Percentiles rank a stretch among this genome's conserved stretches.
phyloP scores from a whole-genome alignment of 176 grass and related monocot genomes.

The Cenchrus fungigraminus region DNA sequence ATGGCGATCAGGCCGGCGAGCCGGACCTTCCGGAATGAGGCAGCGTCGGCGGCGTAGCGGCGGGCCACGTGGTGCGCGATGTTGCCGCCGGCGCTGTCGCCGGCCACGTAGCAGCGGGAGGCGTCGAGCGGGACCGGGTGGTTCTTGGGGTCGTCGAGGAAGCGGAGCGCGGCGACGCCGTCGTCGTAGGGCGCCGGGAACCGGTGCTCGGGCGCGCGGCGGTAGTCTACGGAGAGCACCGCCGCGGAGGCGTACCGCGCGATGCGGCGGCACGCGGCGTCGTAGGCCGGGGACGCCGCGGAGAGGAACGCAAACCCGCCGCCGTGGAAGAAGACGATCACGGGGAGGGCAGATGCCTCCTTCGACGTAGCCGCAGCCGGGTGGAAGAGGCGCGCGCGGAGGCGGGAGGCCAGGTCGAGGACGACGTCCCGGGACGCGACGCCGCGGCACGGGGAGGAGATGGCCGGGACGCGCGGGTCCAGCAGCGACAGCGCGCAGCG shows the following conservation, averaged over 20 bases:
- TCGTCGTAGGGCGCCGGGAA: slow-evolving; percentile 80
- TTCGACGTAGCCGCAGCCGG: not conserved
- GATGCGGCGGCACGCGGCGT: slow-evolving; percentile 64
- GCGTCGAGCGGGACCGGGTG: slow-evolving; percentile 24
- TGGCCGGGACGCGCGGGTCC: slow-evolving; percentile 43
- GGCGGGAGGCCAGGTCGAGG: slow-evolving; percentile 30
- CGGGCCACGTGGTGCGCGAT: slow-evolving; percentile 77
- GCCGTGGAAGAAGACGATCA: slow-evolving; percentile 87
- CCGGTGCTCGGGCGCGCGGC: slow-evolving; percentile 63
- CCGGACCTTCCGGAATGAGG: slow-evolving; percentile 37
- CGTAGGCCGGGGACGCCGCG: slow-evolving; percentile 56
- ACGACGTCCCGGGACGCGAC: slow-evolving; percentile 58
- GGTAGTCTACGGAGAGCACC: slow-evolving; percentile 78
- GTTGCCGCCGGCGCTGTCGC: slow-evolving; percentile 85
- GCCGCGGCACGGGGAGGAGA: slow-evolving; percentile 48
- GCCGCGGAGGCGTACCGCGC: slow-evolving; percentile 40
- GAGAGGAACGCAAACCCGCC: slow-evolving; percentile 85
- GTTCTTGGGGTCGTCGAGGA: slow-evolving; percentile 55
- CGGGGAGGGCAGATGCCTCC: slow-evolving; percentile 1
- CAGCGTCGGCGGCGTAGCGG: slow-evolving; percentile 32
- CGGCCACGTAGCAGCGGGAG: slow-evolving; percentile 70
- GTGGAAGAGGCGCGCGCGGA: slow-evolving; percentile 66
- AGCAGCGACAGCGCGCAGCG: slow-evolving; percentile 52
- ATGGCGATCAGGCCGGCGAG: slow-evolving; percentile 60
- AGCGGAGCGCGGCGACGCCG: slow-evolving; percentile 62